These are phyloP conservation scores for Monosporascus sp. DNA, from an alignment of 2,329 filamentous ascomycete species.

Conservation along the genomic window DNA sequence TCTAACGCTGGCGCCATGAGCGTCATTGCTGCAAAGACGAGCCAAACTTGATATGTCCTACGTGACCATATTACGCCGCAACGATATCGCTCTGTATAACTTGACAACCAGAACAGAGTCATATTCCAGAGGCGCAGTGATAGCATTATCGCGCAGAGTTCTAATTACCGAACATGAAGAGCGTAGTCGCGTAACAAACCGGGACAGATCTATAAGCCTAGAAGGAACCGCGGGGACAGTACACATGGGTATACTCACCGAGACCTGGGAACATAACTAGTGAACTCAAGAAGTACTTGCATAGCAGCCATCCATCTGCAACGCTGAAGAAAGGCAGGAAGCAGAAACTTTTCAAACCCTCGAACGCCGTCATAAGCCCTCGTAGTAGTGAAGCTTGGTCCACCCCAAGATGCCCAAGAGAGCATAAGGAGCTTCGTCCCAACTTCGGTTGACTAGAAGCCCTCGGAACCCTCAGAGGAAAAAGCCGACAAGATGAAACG, in stretches of 20 bases:
- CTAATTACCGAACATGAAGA: neutral
- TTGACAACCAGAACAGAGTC: too few species aligned
- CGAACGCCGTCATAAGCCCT: conserved; percentile 29
- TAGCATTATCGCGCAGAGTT: neutral
- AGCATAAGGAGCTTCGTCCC: conserved; percentile 27
- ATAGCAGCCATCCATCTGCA: neutral
- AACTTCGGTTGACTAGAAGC: conserved; percentile 24
- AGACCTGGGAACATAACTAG: neutral
- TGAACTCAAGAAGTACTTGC: neutral
- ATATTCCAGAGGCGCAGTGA: too few species aligned
- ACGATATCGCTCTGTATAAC: too few species aligned
- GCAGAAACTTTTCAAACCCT: conserved; percentile 23
- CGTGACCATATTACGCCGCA: too few species aligned
- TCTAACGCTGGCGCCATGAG: too few species aligned
- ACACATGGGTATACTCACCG: neutral
- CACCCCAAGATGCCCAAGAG: conserved; percentile 22
- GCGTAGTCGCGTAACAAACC: neutral
- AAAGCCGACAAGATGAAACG: conserved; percentile 22
- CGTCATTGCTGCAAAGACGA: too few species aligned
- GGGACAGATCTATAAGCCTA: neutral
- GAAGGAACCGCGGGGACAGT: neutral
- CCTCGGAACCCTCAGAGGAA: conserved; percentile 30
- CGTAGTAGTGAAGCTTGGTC: conserved; percentile 27
- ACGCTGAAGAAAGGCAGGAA: neutral
- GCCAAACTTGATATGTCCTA: too few species aligned